phyloP scores from a whole-genome alignment of 306 rosid species.

The Sindora glabra region DNA sequence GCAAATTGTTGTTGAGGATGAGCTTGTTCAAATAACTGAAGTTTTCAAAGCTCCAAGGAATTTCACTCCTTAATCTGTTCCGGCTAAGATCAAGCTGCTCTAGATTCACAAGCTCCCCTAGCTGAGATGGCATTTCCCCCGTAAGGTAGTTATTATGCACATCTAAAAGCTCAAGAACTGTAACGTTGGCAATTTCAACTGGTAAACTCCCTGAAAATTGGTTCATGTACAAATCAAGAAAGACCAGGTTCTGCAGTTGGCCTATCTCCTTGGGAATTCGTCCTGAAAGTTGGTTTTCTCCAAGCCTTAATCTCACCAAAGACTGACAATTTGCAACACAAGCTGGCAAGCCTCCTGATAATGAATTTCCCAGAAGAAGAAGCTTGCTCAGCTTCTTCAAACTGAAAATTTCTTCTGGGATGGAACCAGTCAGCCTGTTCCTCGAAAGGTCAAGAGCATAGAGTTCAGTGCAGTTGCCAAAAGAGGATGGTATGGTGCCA shows the following conservation, averaged over 20 bases:
- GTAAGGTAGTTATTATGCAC: slow-evolving; percentile 71
- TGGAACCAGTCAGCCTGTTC: slow-evolving; percentile 80
- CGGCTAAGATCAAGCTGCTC: slow-evolving; percentile 94
- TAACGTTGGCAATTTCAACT: slow-evolving; percentile 67
- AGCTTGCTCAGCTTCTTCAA: slow-evolving; percentile 93
- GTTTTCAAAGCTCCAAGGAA: slow-evolving; percentile 85
- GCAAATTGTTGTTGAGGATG: slow-evolving; percentile 68
- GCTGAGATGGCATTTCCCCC: slow-evolving; percentile 63
- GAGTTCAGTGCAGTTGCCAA: slow-evolving; percentile 86
- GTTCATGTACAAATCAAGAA: slow-evolving; percentile 90
- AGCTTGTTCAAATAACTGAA: slow-evolving; percentile 88
- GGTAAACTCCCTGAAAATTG: slow-evolving; percentile 78
- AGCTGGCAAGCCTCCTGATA: slow-evolving; percentile 60
- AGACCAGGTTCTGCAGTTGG: slow-evolving; percentile 73
- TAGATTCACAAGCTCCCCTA: slow-evolving; percentile 77
- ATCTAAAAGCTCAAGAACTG: slow-evolving; percentile 86
- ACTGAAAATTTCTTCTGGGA: slow-evolving; percentile 86
- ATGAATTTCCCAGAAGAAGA: slow-evolving; percentile 81
- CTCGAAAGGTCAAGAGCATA: slow-evolving; percentile 92
- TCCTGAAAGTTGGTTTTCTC: slow-evolving; percentile 90
- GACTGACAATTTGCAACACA: slow-evolving; percentile 73
- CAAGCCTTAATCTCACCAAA: slow-evolving; percentile 79
- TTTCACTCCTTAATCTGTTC: slow-evolving; percentile 71
- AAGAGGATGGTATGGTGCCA: slow-evolving; percentile 79
- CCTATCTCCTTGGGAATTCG: slow-evolving; percentile 86